Percentiles rank a stretch among this genome's conserved stretches.
Evolutionary conservation across 2,329 filamentous ascomycete genomes (phyloP).

Genomic region (Aspergillus latus): DNA sequence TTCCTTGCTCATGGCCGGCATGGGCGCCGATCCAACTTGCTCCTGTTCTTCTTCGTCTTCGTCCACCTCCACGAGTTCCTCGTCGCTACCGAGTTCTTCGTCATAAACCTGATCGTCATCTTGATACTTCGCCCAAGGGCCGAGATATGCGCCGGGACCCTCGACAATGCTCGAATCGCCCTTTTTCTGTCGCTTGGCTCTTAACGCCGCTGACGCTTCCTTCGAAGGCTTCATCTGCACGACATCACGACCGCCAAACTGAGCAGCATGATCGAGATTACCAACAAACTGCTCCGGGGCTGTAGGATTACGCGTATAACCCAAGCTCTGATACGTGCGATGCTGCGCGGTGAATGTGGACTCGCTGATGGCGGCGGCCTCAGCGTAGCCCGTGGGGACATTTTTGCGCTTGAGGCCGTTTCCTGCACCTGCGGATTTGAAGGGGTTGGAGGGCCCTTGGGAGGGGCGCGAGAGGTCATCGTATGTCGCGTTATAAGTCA

Average conservation of each 20-base stretch:
- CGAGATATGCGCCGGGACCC: conserved; percentile 83
- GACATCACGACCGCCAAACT: conserved; percentile 52
- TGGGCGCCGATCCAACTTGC: conserved; percentile 39
- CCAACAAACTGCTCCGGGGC: conserved; percentile 48
- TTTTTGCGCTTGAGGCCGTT: conserved; percentile 72
- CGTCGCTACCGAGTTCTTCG: conserved; percentile 72
- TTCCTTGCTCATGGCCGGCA: conserved; percentile 52
- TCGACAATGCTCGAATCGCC: conserved; percentile 82
- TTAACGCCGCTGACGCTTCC: conserved; percentile 66
- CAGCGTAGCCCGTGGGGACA: conserved; percentile 77
- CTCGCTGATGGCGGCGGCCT: conserved; percentile 87
- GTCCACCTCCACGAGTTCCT: conserved; percentile 72
- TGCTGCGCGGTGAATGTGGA: conserved; percentile 86
- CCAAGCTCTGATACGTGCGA: conserved; percentile 70
- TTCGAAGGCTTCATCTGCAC: conserved; percentile 62
- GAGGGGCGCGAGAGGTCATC: conserved; percentile 67
- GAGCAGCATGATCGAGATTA: conserved; percentile 46
- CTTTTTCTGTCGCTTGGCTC: conserved; percentile 77
- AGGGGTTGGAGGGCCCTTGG: conserved; percentile 73
- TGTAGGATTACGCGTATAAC: conserved; percentile 53
- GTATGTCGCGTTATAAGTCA: conserved; percentile 62
- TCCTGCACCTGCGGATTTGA: conserved; percentile 58
- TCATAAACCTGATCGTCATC: conserved; percentile 70
- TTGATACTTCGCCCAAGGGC: conserved; percentile 88
- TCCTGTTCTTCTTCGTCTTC: conserved; percentile 49